Evolutionary conservation across 2,329 filamentous ascomycete species (phyloP), one percentile per base, ranked within the genome.

Genomic region (Cordyceps cicadae): DNA sequence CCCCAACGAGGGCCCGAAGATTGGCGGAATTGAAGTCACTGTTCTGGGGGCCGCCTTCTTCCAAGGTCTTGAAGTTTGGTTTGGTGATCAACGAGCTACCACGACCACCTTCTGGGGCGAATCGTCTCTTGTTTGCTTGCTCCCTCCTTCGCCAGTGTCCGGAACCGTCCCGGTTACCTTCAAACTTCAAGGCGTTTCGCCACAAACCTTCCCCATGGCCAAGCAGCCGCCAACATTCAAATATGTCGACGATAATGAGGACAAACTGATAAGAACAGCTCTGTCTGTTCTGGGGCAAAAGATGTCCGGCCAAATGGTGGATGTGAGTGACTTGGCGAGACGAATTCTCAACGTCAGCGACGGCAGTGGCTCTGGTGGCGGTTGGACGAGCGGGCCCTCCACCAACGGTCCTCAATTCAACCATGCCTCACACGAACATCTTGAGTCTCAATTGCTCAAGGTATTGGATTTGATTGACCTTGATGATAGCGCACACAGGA

Each of bases 21-120:
- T 84, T 41, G 92, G 92, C 62, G 92, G 92, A 48, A 92, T 90
- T 57, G 92, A 97, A 71, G 90, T 96, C 3, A 93, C 90, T 0
- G 83, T 94, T 60, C 78, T 96, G 9, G 92, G 92, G 19, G 89
- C 86, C 64, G 85, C 87, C 15, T 96, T 96, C 70, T 87, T 86
- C 64, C 87, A 82, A 63, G 88, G 73, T 1, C 81, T 95, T 63
- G 89, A 92, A 64, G 89, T 96, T 59, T 88, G 92, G 73, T 97
- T 97, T 71, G 92, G 92, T 24, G 76, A 81, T 39, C 75, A 79
- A 53, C 80, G 78, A 65, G 82, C 83, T 1, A 81, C 87, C 0
- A 89, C 87, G 0, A 92, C 89, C 1, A 90, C 88, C 0, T 94
- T 84, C 70, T 93, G 89, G 88, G 87, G 89, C 50, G 84, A 89